Base-by-base conservation (phyloP, 495 filamentous ascomycete genomes). In the Glonium stellatum region DNA sequence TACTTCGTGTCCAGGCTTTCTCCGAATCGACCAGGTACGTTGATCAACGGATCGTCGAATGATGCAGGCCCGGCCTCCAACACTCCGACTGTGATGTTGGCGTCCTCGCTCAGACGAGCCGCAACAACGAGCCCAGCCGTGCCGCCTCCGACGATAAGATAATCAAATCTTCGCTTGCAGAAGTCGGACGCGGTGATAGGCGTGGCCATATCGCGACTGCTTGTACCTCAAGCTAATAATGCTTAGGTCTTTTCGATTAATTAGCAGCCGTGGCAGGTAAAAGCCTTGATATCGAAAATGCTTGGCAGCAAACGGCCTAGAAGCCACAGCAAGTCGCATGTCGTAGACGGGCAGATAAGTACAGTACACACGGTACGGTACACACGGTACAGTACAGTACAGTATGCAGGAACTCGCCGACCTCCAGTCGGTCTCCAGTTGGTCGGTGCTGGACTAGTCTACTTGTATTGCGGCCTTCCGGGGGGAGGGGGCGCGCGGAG, bases 41-140 rank as follows among this genome's bases (percentile, higher is more conserved):
- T 73, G 63, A 80, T 75, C 23, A 68, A 56, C 1, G 73, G 72
- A 11, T 76, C 76, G 22, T 72, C 69, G 27, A 74, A 65, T 5
- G 65, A 70, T 11, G 70, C 63, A 70, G 67, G 64, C 15, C 79
- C 79, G 36, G 78, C 79, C 65, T 81, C 77, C 27, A 81, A 57
- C 8, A 81, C 72, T 31, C 73, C 75, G 13, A 81, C 75, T 4
- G 58, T 67, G 55, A 78, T 58, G 27, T 70, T 48, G 0, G 73
- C 56, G 15, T 65, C 41, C 57, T 68, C 67, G 55, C 61, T 68
- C 18, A 71, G 54, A 13, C 67, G 58, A 31, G 67, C 65, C 13
- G 69, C 71, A 47, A 72, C 58, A 31, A 59, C 61, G 25, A 72
- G 57, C 36, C 61, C 69, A 36, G 71, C 69, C 13, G 62, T 69